A percentile compares a stretch with the other conserved stretches of the same genome.
These are phyloP conservation scores for Tricholoma hemisulphureum DNA, from an alignment of 768 basidiomycete species.

Conservation along the genomic window DNA sequence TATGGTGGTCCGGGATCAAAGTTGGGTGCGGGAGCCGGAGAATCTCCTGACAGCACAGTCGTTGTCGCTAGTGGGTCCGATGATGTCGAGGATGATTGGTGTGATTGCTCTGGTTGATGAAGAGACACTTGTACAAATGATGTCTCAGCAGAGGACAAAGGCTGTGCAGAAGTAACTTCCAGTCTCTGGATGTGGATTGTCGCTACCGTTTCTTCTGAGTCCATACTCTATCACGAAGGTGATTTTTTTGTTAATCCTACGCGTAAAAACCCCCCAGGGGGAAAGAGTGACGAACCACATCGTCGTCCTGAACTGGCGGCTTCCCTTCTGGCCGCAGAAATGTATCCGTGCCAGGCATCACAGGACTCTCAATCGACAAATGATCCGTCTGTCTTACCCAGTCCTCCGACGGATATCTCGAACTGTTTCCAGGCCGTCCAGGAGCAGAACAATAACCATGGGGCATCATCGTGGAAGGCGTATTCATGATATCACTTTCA, in stretches of 20 bases:
- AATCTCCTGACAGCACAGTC: constrained; percentile 7
- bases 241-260: not conserved
- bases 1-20: constrained; percentile 17
- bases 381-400: constrained; percentile 74
- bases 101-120: constrained; percentile 1
- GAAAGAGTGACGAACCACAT: constrained; percentile 47
- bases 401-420: constrained; percentile 56
- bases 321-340: not conserved
- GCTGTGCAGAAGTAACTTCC: constrained; percentile 9
- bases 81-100: constrained; percentile 5
- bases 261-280: not conserved
- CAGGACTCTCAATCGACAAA: constrained; percentile 61
- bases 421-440: constrained; percentile 30
- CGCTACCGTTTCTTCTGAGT: constrained; percentile 18
- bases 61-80: constrained; percentile 10
- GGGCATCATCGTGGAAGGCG: not conserved
- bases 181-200: constrained; percentile 1
- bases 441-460: not conserved
- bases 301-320: constrained; percentile 27
- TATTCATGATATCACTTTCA: constrained; percentile 9
- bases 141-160: constrained; percentile 2
- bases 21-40: constrained; percentile 25
- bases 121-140: constrained; percentile 3
- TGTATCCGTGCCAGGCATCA: constrained; percentile 17
- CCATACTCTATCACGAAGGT: constrained; percentile 24